Conservation (phyloP, 2,329 filamentous ascomycete species). For the Rasamsonia emersonii region DNA sequence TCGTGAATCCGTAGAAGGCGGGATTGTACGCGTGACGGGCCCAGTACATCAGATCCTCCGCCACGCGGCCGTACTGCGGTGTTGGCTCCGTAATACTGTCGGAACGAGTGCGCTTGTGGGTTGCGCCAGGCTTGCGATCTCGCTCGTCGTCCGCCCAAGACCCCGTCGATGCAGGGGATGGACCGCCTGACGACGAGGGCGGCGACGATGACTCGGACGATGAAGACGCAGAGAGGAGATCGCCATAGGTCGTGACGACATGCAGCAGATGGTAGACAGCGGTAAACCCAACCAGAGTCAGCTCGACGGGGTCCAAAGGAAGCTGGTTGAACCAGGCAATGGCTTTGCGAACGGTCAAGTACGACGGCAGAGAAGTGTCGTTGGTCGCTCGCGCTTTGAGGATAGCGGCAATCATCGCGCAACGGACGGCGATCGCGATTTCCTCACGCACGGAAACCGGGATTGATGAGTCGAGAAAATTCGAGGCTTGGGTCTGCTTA, state of each 20-base stretch:
- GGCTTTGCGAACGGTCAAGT: slow-evolving; percentile 32
- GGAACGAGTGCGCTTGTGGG: slow-evolving; percentile 13
- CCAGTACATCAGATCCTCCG: slow-evolving; percentile 35
- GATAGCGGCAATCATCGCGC: slow-evolving; percentile 51
- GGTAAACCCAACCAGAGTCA: slow-evolving; percentile 34
- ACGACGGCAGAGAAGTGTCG: slow-evolving; percentile 23
- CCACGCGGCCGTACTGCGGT: slow-evolving; percentile 29
- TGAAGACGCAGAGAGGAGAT: slow-evolving; percentile 24
- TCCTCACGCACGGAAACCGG: slow-evolving; percentile 43
- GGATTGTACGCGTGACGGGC: slow-evolving; percentile 37
- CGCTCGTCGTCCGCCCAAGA: slow-evolving; percentile 20
- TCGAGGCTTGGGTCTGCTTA: slow-evolving; percentile 24
- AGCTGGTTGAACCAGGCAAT: slow-evolving; percentile 34
- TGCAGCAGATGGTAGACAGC: slow-evolving; percentile 35
- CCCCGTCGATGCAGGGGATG: slow-evolving; percentile 11
- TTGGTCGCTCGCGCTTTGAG: slow-evolving; percentile 30
- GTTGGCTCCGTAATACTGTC: slow-evolving; percentile 13
- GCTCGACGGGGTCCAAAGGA: slow-evolving; percentile 34
- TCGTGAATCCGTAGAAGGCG: slow-evolving; percentile 33
- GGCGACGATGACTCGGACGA: slow-evolving; percentile 14
- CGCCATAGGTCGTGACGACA: slow-evolving; percentile 31
- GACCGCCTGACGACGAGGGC: slow-evolving; percentile 8
- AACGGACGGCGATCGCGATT: slow-evolving; percentile 48
- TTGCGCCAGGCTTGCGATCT: slow-evolving; percentile 5
- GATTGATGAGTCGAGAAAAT: slow-evolving; percentile 47